Evolutionary conservation across 2,329 filamentous ascomycete species (phyloP).

Genomic region (Colletotrichum eleusines): DNA sequence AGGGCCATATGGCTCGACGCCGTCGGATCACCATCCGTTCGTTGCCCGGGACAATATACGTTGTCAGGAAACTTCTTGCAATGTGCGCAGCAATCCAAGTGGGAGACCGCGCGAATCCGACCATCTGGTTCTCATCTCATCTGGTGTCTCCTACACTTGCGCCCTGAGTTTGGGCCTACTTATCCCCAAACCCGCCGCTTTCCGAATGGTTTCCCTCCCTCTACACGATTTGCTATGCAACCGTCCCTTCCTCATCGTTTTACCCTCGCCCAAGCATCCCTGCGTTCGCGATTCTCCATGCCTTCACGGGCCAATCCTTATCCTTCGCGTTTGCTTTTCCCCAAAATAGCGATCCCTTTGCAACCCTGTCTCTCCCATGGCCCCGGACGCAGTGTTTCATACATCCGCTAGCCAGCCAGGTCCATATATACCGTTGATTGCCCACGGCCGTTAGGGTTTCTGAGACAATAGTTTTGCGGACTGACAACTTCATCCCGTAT

Average conservation of each 20-base stretch:
- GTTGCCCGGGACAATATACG: no score
- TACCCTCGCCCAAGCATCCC: conserved; percentile 26
- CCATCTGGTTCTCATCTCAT: conserved; percentile 23
- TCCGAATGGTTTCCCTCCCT: neutral
- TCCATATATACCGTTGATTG: conserved; percentile 18
- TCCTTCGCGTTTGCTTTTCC: neutral
- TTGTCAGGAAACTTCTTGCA: no score
- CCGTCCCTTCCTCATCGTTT: conserved; percentile 32
- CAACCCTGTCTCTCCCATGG: conserved; percentile 20
- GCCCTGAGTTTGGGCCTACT: conserved; percentile 23
- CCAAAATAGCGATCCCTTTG: conserved; percentile 22
- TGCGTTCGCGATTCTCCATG: conserved; percentile 10
- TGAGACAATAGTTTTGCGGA: neutral
- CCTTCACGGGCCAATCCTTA: conserved; percentile 15
- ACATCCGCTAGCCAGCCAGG: conserved; percentile 9
- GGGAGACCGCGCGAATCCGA: neutral
- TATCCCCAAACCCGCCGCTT: neutral
- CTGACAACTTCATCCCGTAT: neutral
- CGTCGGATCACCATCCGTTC: neutral
- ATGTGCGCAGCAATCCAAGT: neutral
- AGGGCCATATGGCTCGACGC: neutral
- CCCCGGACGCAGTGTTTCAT: conserved; percentile 23
- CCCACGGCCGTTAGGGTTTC: conserved; percentile 1
- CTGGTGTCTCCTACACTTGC: conserved; percentile 24
- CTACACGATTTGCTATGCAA: conserved; percentile 8